phyloP scores from a whole-genome alignment of 768 basidiomycete genomes.

The Omphalotus guepiniiformis region DNA sequence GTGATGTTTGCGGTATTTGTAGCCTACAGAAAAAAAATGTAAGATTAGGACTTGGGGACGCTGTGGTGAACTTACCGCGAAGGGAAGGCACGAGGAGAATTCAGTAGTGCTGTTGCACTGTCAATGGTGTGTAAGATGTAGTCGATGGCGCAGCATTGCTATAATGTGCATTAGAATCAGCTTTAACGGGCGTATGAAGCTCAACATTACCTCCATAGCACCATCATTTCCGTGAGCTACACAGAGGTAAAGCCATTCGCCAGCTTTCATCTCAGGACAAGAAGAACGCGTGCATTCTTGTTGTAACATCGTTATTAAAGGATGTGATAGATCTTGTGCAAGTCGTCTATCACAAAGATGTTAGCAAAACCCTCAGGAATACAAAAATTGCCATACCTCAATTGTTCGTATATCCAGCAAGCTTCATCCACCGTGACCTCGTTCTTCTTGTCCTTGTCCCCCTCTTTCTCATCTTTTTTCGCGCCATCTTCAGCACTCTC shows the following conservation, averaged over 20 bases:
- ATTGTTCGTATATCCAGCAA: slow-evolving; percentile 76
- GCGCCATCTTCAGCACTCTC: slow-evolving; percentile 20
- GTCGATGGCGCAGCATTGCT: slow-evolving; percentile 98
- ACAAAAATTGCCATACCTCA: slow-evolving; percentile 43
- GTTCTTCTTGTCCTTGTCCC: slow-evolving; percentile 25
- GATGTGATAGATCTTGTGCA: slow-evolving; percentile 83
- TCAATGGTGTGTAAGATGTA: slow-evolving; percentile 93
- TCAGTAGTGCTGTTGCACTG: slow-evolving; percentile 87
- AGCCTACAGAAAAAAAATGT: slow-evolving; percentile 42
- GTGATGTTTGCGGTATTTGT: slow-evolving; percentile 74
- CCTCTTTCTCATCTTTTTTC: slow-evolving; percentile 29
- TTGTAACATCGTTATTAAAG: slow-evolving; percentile 79
- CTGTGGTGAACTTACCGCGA: slow-evolving; percentile 81
- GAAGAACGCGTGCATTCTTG: slow-evolving; percentile 80
- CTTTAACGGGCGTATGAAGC: slow-evolving; percentile 15
- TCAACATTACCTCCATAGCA: slow-evolving; percentile 81
- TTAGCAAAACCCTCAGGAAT: no score
- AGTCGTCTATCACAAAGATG: slow-evolving; percentile 54
- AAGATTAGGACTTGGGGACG: no score
- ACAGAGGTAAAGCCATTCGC: slow-evolving; percentile 95
- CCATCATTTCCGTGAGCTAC: slow-evolving; percentile 91
- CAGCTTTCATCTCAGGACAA: slow-evolving; percentile 99
- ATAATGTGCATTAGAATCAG: not conserved
- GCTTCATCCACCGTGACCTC: slow-evolving; percentile 71
- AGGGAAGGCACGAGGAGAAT: slow-evolving; percentile 88